Evolutionary conservation across 805 yeast species (phyloP).

Genomic region (Teunomyces cretensis): DNA sequence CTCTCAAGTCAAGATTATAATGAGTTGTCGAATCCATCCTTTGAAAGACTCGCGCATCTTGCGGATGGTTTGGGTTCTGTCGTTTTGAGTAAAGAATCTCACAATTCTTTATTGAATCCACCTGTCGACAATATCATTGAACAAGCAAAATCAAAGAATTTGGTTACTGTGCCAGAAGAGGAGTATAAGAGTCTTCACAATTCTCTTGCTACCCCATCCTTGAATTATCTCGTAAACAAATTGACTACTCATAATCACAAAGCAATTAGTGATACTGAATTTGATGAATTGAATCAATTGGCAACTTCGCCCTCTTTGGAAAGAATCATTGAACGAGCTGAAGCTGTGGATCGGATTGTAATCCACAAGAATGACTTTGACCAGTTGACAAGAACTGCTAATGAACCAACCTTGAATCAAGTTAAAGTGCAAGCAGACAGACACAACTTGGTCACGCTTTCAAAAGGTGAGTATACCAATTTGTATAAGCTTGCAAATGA

Average conservation of each 20-base stretch:
- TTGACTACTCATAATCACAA: conserved; percentile 5
- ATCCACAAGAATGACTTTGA: conserved; percentile 9
- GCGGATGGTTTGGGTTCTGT: conserved; percentile 15
- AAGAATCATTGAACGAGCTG: conserved; percentile 6
- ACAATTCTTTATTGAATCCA: conserved; percentile 15
- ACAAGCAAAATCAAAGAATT: conserved; percentile 26
- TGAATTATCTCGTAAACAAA: conserved; percentile 5
- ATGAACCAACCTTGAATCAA: conserved; percentile 27
- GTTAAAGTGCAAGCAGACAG: conserved; percentile 35
- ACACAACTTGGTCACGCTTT: conserved; percentile 31
- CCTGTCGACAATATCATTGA: conserved; percentile 31
- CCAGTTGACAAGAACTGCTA: conserved; percentile 5
- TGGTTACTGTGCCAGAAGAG: conserved; percentile 10
- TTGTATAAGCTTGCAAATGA: conserved; percentile 29
- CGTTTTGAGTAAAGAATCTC: conserved; percentile 5
- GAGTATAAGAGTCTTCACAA: conserved; percentile 12
- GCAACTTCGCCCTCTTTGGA: conserved; percentile 20
- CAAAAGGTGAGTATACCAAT: conserved; percentile 31
- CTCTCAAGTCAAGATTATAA: conserved; percentile 6
- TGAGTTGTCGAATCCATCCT: conserved; percentile 14
- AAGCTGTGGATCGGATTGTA: conserved; percentile 2
- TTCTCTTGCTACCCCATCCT: conserved; percentile 6
- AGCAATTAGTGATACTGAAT: conserved; percentile 8
- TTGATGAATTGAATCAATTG: conserved; percentile 10
- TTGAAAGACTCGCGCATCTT: conserved; percentile 13